These are phyloP conservation scores for Coelastrella sp. DNA, from an alignment of 139 green algal species.

Conservation along the genomic window DNA sequence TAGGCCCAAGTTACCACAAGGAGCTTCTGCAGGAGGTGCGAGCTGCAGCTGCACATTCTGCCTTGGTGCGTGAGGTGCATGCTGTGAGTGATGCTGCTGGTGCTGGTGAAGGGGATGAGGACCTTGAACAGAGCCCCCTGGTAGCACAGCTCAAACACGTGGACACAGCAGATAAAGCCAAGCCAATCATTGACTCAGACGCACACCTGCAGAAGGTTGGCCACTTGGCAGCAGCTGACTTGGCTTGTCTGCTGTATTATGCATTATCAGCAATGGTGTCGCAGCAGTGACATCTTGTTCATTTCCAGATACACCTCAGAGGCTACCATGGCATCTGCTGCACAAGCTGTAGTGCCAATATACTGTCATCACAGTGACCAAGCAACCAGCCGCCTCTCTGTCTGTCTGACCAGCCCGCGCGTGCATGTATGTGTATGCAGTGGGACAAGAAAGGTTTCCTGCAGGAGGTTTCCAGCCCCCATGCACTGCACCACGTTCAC, in stretches of 20 bases:
- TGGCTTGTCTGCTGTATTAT: neutral
- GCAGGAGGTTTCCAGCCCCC: neutral
- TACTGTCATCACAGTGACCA: too few relatives aligned
- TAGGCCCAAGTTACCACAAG: conserved; percentile 39
- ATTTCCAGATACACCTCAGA: too few relatives aligned
- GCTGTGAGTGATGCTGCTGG: conserved; percentile 34
- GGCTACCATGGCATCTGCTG: too few relatives aligned
- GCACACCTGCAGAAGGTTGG: conserved; percentile 30
- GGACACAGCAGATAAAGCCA: conserved; percentile 26
- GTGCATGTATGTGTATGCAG: neutral
- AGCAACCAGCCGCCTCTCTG: too few relatives aligned
- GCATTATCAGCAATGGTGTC: too few relatives aligned
- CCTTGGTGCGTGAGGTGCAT: conserved; percentile 26
- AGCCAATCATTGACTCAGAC: conserved; percentile 33
- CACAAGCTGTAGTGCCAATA: too few relatives aligned
- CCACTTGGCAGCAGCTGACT: neutral
- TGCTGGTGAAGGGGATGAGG: conserved; percentile 33
- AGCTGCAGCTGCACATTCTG: conserved; percentile 30
- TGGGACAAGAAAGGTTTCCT: conserved; percentile 39
- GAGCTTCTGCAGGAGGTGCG: conserved; percentile 41
- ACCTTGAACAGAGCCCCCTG: neutral
- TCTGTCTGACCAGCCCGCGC: too few relatives aligned
- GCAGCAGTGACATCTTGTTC: neutral
- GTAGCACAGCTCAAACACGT: conserved; percentile 42
- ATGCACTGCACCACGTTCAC: conserved; percentile 19